phyloP scores from a whole-genome alignment of 108 stramenopile genomes.

The Conticribra guillardii region DNA sequence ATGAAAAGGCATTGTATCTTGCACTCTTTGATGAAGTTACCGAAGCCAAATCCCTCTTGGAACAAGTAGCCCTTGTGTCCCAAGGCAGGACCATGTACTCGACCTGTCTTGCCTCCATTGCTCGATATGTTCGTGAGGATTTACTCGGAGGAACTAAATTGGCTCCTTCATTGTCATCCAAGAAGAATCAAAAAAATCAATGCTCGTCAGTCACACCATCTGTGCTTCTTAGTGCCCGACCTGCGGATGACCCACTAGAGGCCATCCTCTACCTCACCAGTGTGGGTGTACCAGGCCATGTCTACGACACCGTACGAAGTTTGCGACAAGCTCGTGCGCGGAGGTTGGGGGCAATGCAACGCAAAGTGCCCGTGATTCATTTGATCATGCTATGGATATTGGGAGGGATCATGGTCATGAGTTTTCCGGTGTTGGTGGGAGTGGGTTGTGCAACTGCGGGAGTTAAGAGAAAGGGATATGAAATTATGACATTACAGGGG shows the following conservation, averaged over 20 bases:
- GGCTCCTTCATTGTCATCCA: neutral
- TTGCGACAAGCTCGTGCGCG: slow-evolving; percentile 78
- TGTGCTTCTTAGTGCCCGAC: slow-evolving; percentile 64
- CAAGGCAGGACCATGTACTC: slow-evolving; percentile 78
- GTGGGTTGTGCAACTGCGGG: slow-evolving; percentile 68
- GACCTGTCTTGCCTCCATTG: slow-evolving; percentile 66
- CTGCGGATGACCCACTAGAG: slow-evolving; percentile 87
- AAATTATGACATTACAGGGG: slow-evolving; percentile 61
- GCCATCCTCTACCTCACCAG: slow-evolving; percentile 85
- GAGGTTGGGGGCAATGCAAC: slow-evolving; percentile 82
- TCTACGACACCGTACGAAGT: slow-evolving; percentile 84
- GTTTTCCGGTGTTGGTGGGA: slow-evolving; percentile 82
- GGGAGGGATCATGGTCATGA: slow-evolving; percentile 61
- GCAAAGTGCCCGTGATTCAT: slow-evolving; percentile 76
- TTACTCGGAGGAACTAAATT: slow-evolving; percentile 43
- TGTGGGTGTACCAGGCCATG: slow-evolving; percentile 78
- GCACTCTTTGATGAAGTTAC: slow-evolving; percentile 87
- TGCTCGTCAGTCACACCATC: slow-evolving; percentile 62
- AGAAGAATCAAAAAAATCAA: slow-evolving; percentile 29
- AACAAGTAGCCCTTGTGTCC: slow-evolving; percentile 87
- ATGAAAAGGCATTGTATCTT: slow-evolving; percentile 57
- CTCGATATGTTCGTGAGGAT: slow-evolving; percentile 74
- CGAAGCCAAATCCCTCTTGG: slow-evolving; percentile 80
- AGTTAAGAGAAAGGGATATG: slow-evolving; percentile 55
- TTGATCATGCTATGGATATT: slow-evolving; percentile 75